These are phyloP conservation scores for Didymella pomorum DNA, from an alignment of 2,329 filamentous ascomycete genomes.

Conservation along the genomic window DNA sequence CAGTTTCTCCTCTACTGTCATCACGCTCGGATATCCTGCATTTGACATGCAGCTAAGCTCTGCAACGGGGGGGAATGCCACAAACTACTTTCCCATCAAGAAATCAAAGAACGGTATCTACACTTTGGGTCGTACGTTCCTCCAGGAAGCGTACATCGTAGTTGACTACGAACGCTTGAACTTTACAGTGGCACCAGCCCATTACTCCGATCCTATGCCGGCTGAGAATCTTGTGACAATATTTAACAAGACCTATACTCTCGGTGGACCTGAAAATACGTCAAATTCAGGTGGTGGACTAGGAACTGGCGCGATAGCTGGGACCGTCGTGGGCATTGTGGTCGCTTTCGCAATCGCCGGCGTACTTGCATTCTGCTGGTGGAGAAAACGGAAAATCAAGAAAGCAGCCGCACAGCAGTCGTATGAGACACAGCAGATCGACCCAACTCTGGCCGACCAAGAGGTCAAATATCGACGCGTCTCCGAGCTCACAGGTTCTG, in stretches of 20 bases:
- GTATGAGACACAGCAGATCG: conserved; percentile 36
- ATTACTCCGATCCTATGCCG: conserved; percentile 33
- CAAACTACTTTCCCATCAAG: conserved; percentile 45
- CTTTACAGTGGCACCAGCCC: conserved; percentile 44
- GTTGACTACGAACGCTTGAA: conserved; percentile 49
- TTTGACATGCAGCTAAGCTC: conserved; percentile 33
- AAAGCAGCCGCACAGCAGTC: conserved; percentile 4
- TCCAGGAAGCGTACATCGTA: conserved; percentile 50
- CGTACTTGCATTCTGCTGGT: conserved; percentile 40
- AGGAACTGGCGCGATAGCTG: conserved; percentile 42
- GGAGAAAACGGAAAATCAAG: conserved; percentile 33
- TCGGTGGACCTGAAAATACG: conserved; percentile 2
- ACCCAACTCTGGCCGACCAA: conserved; percentile 36
- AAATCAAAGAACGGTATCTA: conserved; percentile 33
- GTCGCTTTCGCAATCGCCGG: conserved; percentile 34
- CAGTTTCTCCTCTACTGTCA: conserved; percentile 27
- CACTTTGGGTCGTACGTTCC: conserved; percentile 46
- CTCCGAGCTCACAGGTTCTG: conserved; percentile 47
- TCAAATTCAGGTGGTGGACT: conserved; percentile 22
- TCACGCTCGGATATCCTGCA: conserved; percentile 41
- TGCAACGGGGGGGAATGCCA: conserved; percentile 22
- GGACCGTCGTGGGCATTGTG: conserved; percentile 47
- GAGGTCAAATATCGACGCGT: conserved; percentile 44
- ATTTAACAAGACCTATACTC: conserved; percentile 28
- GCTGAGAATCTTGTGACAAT: conserved; percentile 34